Base-by-base conservation (phyloP, 352 stramenopile genomes). In the Phytopythium aichiense region DNA sequence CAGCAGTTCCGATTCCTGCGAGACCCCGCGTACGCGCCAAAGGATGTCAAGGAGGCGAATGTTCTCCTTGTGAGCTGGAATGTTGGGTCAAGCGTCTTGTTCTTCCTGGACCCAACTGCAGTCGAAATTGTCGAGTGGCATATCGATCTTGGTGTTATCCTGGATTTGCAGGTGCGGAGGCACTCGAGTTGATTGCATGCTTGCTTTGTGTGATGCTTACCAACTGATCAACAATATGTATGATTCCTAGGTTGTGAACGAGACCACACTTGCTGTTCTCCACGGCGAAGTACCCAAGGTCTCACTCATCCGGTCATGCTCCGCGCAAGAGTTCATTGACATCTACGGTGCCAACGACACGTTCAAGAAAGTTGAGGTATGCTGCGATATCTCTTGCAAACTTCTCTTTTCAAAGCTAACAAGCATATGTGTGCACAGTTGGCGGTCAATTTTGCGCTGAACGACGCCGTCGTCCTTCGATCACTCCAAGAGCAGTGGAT, bases 111-210 rank as follows among this genome's bases (percentile, higher is more conserved):
- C 40, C 87, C 87, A 4, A 81, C 88, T 50, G 81, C 77, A 0
- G 84, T 94, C 3, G 84, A 95, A 66, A 91, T 95, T 37, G 81
- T 93, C 7, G 87, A 95, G 58, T 94, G 87, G 84, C 87, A 95
- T 65, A 62, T 95, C 33, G 87, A 95, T 68, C 72, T 95, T 45
- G 87, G 87, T 18, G 79, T 87, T 12, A 91, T 95, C 33, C 85
- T 93, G 48, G 87, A 95, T 58, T 66, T 94, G 23, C 92, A 93
- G 77, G 86, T 92, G 68, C 33, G 55, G n/a, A 5, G 2, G 20
- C 30, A 52, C 42, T 28, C 16, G 11, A 31, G 16, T 45, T 20
- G 38, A 7, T 23, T 20, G 62, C 9, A 40, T 15, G 42, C 23
- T 12, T 40, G 11, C 28, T 18, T 25, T 37, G 7, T 58, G 20